phyloP scores from a whole-genome alignment of 352 stramenopile genomes.

The Phytophthora litchii region DNA sequence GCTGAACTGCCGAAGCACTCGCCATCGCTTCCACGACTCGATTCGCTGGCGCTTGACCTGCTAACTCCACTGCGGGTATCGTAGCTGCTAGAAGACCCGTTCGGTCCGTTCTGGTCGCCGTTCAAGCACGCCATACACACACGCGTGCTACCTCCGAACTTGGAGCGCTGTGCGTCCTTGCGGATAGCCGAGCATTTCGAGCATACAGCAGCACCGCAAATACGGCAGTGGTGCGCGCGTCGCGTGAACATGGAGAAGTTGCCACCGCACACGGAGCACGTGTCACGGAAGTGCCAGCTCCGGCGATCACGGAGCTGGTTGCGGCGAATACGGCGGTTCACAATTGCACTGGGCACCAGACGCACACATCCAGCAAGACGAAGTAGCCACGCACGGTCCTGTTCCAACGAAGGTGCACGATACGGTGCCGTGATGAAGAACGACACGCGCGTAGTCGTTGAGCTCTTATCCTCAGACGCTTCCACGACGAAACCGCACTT shows the following conservation, averaged over 20 bases:
- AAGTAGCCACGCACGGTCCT: constrained; percentile 62
- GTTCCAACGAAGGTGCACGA: constrained; percentile 40
- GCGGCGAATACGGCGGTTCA: constrained; percentile 72
- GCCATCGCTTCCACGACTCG: constrained; percentile 36
- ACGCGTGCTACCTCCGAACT: constrained; percentile 47
- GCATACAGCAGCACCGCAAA: constrained; percentile 75
- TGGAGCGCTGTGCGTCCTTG: constrained; percentile 43
- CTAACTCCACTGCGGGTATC: constrained; percentile 29
- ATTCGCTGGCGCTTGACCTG: constrained; percentile 35
- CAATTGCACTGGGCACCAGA: constrained; percentile 66
- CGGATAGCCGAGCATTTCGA: constrained; percentile 77
- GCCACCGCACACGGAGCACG: constrained; percentile 67
- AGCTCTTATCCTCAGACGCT: constrained; percentile 58
- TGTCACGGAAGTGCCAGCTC: constrained; percentile 60
- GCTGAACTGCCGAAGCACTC: constrained; percentile 41
- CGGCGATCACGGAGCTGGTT: constrained; percentile 68
- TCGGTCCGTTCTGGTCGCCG: constrained; percentile 51
- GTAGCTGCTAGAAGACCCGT: constrained; percentile 33
- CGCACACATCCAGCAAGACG: constrained; percentile 60
- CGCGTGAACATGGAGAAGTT: constrained; percentile 74
- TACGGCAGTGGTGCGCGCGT: constrained; percentile 78
- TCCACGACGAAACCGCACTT: constrained; percentile 84
- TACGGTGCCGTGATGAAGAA: constrained; percentile 73
- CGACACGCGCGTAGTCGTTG: constrained; percentile 68
- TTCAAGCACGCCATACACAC: constrained; percentile 78